Conservation (phyloP, 1,284 basidiomycete species). For the Hymenochaete sp. region DNA sequence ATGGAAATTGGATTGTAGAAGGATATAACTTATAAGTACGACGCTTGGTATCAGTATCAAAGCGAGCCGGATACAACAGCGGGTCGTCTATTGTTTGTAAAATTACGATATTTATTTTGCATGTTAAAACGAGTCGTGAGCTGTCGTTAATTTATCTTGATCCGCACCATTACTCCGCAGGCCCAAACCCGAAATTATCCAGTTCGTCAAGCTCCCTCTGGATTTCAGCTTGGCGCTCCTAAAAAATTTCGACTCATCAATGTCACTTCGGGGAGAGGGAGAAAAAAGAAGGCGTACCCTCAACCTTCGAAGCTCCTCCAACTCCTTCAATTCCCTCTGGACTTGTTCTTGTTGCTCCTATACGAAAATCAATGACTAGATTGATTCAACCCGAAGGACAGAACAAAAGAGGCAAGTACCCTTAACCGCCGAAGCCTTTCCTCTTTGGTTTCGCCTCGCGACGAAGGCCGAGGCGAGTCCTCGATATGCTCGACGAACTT, state of each 20-base stretch:
- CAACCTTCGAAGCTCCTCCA: constrained; percentile 34
- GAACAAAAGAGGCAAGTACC: constrained; percentile 8
- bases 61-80: too few species aligned
- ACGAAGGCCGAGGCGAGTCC: not conserved
- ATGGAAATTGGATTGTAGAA: too few species aligned
- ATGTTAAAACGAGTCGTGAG: too few species aligned
- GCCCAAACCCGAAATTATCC: constrained; percentile 7
- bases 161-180: too few species aligned
- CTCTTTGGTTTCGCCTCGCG: constrained; percentile 8
- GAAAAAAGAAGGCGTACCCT: not conserved
- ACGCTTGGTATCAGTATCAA: too few species aligned
- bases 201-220: constrained; percentile 10
- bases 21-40: too few species aligned
- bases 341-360: constrained; percentile 34
- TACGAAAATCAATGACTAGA: not conserved
- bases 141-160: too few species aligned
- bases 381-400: constrained; percentile 7
- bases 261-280: not conserved
- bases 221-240: constrained; percentile 12
- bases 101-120: too few species aligned
- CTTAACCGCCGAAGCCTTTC: constrained; percentile 8
- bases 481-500: constrained; percentile 10
- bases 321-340: constrained; percentile 47
- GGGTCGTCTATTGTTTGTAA: too few species aligned
- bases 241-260: not conserved